phyloP scores from a whole-genome alignment of 257 asterid species.

The Asclepias syriaca region DNA sequence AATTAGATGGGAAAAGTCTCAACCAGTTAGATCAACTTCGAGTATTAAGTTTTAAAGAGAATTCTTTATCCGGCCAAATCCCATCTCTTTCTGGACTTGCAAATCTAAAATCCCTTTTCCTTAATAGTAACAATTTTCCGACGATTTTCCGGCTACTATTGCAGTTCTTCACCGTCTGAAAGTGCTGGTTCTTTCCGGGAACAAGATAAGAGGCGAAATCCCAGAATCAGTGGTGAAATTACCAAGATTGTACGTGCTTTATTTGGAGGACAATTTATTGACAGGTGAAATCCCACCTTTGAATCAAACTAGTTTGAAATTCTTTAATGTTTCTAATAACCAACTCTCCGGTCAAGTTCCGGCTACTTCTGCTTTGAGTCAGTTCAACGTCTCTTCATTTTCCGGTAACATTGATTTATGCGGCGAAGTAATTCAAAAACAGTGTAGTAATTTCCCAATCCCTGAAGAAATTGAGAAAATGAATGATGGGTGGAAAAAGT shows the following conservation, averaged over 20 bases:
- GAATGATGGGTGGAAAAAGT: too few species aligned
- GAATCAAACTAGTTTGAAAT: constrained; percentile 55
- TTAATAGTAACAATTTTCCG: constrained; percentile 63
- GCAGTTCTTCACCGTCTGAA: constrained; percentile 62
- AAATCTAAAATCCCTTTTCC: constrained; percentile 73
- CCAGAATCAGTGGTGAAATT: constrained; percentile 40
- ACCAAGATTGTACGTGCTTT: constrained; percentile 53
- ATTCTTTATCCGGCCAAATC: constrained; percentile 64
- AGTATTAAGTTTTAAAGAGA: constrained; percentile 73
- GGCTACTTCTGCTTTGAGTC: constrained; percentile 30
- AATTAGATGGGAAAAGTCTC: constrained; percentile 49
- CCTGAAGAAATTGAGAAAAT: too few species aligned
- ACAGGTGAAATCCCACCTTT: constrained; percentile 63
- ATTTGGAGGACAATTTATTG: constrained; percentile 62
- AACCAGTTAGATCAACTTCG: constrained; percentile 76
- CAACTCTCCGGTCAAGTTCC: constrained; percentile 66
- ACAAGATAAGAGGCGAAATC: constrained; percentile 53
- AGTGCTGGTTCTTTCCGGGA: constrained; percentile 54
- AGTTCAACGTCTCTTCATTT: constrained; percentile 60
- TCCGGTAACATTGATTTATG: constrained; percentile 50
- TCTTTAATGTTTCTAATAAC: constrained; percentile 75
- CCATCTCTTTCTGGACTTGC: constrained; percentile 56
- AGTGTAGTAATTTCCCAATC: constrained; percentile 29
- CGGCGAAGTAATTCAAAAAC: constrained; percentile 35
- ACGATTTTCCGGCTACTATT: constrained; percentile 49